Conservation (phyloP, 371 early-diverging fungal genomes). For the Mucor mucedo region DNA sequence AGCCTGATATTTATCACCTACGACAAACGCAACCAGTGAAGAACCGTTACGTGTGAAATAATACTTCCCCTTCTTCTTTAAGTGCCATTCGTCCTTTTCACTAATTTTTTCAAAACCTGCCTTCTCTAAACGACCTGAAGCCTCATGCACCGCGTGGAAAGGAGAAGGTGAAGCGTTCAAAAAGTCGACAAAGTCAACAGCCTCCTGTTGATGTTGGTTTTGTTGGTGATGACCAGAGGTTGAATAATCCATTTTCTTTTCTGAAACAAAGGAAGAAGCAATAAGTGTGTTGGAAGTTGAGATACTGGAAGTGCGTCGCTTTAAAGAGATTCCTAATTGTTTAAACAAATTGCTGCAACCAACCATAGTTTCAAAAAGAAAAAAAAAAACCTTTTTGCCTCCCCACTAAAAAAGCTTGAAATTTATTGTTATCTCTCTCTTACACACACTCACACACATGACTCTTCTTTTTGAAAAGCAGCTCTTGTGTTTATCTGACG, state of each 20-base stretch:
- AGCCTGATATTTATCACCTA: constrained; percentile 80
- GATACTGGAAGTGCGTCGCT: constrained; percentile 14
- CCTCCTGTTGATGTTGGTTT: constrained; percentile 19
- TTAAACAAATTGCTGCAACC: constrained; percentile 23
- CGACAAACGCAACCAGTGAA: constrained; percentile 89
- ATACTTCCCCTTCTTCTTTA: constrained; percentile 83
- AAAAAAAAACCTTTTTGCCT: neutral
- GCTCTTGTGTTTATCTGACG: no score
- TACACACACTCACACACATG: no score
- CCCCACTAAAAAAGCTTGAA: no score
- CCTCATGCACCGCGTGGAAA: constrained; percentile 87
- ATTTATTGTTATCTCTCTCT: no score
- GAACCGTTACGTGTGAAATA: constrained; percentile 91
- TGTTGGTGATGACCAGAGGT: neutral
- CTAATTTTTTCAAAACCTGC: constrained; percentile 84
- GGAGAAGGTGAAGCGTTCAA: constrained; percentile 90
- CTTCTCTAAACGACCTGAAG: constrained; percentile 59
- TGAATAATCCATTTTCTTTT: constrained; percentile 19
- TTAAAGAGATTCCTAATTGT: constrained; percentile 13
- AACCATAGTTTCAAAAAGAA: constrained; percentile 8
- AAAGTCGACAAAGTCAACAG: constrained; percentile 76
- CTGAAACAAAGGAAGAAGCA: constrained; percentile 18
- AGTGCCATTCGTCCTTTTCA: constrained; percentile 80
- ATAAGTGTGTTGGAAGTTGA: constrained; percentile 23
- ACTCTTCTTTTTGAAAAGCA: no score